Percentiles rank a stretch among this genome's conserved stretches.
phyloP scores from a whole-genome alignment of 2,329 filamentous ascomycete species.

The Alternaria gaisen region DNA sequence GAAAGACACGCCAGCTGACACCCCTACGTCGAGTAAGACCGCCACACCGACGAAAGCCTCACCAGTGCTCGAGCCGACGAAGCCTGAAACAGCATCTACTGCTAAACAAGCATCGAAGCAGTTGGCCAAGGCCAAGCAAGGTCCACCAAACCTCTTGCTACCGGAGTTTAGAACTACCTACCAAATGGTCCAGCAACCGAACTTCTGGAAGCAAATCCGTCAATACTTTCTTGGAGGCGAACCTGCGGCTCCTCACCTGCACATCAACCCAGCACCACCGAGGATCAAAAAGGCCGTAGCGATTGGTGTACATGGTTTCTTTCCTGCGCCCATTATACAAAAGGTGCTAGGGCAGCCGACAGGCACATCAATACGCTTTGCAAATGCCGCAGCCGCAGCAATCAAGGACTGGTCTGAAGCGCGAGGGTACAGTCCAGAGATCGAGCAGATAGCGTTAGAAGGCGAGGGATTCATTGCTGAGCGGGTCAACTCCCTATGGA shows the following conservation, averaged over 20 bases:
- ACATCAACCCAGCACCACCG: conserved; percentile 71
- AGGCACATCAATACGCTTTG: conserved; percentile 92
- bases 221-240: conserved; percentile 57
- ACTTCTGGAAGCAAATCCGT: conserved; percentile 56
- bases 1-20: conserved; percentile 29
- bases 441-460: conserved; percentile 93
- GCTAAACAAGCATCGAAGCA: conserved; percentile 41
- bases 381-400: conserved; percentile 82
- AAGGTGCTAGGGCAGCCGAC: conserved; percentile 93
- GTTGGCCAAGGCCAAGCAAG: conserved; percentile 35
- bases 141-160: conserved; percentile 70
- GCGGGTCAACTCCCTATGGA: conserved; percentile 92
- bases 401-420: conserved; percentile 83
- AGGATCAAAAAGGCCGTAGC: conserved; percentile 86
- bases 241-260: conserved; percentile 72
- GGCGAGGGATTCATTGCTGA: conserved; percentile 93
- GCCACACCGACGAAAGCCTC: conserved; percentile 41
- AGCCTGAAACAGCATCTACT: conserved; percentile 34
- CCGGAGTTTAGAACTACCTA: conserved; percentile 77
- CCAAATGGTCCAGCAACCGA: conserved; percentile 55
- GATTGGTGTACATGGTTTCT: conserved; percentile 94
- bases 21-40: conserved; percentile 51
- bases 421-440: conserved; percentile 74
- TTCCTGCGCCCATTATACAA: conserved; percentile 86
- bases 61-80: conserved; percentile 38